Conservation (phyloP, 2,329 filamentous ascomycete genomes). For the Phaeosphaeriaceae sp. region DNA sequence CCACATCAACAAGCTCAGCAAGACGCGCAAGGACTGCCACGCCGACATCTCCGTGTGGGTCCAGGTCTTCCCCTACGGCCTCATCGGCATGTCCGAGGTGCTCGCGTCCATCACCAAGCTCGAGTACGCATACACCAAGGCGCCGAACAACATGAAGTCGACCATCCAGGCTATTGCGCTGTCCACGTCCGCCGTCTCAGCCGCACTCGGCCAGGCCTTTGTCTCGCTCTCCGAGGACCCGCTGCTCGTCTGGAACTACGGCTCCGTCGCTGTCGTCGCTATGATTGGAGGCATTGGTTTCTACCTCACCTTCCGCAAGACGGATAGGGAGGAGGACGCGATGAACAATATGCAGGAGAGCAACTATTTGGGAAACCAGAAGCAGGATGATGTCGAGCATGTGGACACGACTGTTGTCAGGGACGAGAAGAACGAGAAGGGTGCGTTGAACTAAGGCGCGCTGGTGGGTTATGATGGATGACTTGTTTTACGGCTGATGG, state of each 20-base stretch:
- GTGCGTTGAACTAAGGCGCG: slow-evolving; percentile 1
- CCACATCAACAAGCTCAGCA: slow-evolving; percentile 36
- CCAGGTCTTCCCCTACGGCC: slow-evolving; percentile 60
- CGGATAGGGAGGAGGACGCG: slow-evolving; percentile 41
- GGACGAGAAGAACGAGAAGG: slow-evolving; percentile 33
- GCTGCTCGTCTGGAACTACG: slow-evolving; percentile 42
- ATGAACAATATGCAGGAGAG: slow-evolving; percentile 41
- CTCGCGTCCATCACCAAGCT: slow-evolving; percentile 73
- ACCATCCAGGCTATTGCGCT: slow-evolving; percentile 45
- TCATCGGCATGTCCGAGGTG: slow-evolving; percentile 67
- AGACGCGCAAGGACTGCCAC: slow-evolving; percentile 52
- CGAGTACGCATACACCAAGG: slow-evolving; percentile 63
- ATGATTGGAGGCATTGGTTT: slow-evolving; percentile 40
- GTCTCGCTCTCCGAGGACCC: slow-evolving; percentile 41
- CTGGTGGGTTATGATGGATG: neutral
- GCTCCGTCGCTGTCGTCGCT: slow-evolving; percentile 40
- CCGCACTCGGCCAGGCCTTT: slow-evolving; percentile 42
- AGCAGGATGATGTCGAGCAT: slow-evolving; percentile 21
- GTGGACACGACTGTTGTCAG: slow-evolving; percentile 19
- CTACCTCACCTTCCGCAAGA: slow-evolving; percentile 41
- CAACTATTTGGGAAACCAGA: slow-evolving; percentile 25
- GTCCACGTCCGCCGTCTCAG: slow-evolving; percentile 44
- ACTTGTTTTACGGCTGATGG: neutral
- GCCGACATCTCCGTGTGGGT: slow-evolving; percentile 62
- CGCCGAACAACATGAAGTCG: slow-evolving; percentile 66